These are phyloP conservation scores for Pseudogymnoascus sp. DNA, from an alignment of 2,329 filamentous ascomycete genomes.

Conservation along the genomic window DNA sequence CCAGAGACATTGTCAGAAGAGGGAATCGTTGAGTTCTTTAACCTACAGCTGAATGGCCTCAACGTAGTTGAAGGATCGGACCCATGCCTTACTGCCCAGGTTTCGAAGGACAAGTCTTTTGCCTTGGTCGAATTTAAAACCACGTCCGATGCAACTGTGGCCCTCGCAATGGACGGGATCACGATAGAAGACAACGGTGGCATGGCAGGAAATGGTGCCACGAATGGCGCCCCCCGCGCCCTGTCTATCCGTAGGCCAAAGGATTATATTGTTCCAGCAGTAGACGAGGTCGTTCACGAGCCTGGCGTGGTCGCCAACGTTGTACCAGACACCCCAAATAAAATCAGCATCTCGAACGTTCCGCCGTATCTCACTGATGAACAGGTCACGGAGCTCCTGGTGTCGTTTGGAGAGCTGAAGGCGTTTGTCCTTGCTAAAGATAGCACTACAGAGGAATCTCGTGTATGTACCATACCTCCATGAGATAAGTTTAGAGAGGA, in stretches of 20 bases:
- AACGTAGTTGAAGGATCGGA: conserved; percentile 81
- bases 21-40: conserved; percentile 75
- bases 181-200: conserved; percentile 70
- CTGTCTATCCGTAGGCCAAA: conserved; percentile 80
- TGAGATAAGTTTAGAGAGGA: background rate
- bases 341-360: conserved; percentile 87
- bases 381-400: conserved; percentile 82
- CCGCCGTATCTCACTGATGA: conserved; percentile 83
- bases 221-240: conserved; percentile 44
- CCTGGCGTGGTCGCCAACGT: conserved; percentile 69
- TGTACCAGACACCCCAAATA: conserved; percentile 88
- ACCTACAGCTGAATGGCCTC: conserved; percentile 90
- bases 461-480: conserved; percentile 48
- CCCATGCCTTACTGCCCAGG: conserved; percentile 75
- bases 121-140: conserved; percentile 88
- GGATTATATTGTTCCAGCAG: conserved; percentile 89
- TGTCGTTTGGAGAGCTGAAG: conserved; percentile 87
- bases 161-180: conserved; percentile 81
- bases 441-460: conserved; percentile 72
- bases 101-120: conserved; percentile 72
- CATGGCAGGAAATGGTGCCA: conserved; percentile 45
- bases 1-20: conserved; percentile 69
- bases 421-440: conserved; percentile 89
- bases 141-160: conserved; percentile 80
- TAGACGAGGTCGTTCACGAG: conserved; percentile 66